Conservation (phyloP, 1,284 basidiomycete species). For the Austroboletus olivaceoglutinosus region DNA sequence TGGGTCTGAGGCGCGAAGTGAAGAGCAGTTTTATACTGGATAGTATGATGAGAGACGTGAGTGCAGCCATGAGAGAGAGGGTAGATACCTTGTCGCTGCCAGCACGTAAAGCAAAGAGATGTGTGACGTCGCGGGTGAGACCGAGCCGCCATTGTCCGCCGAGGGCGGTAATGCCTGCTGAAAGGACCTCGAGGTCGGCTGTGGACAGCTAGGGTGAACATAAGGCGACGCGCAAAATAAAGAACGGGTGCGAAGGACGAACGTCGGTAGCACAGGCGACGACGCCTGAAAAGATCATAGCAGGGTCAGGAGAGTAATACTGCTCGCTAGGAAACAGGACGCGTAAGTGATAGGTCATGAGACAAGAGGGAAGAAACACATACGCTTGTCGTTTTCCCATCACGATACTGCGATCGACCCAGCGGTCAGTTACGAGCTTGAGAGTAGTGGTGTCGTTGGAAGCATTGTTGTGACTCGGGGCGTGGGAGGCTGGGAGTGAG, state of each 20-base stretch:
- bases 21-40: slow-evolving; percentile 57
- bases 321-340: slow-evolving; percentile 37
- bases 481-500: slow-evolving; percentile 21
- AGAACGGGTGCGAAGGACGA: not conserved
- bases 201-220: slow-evolving; percentile 45
- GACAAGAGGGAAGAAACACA: slow-evolving; percentile 26
- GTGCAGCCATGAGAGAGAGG: not conserved
- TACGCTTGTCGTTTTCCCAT: slow-evolving; percentile 59
- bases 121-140: slow-evolving; percentile 81
- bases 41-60: not conserved
- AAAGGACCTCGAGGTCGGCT: slow-evolving; percentile 70
- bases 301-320: slow-evolving; percentile 73
- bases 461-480: slow-evolving; percentile 12
- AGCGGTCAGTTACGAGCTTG: slow-evolving; percentile 53
- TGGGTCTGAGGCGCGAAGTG: slow-evolving; percentile 52
- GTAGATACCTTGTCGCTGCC: slow-evolving; percentile 44
- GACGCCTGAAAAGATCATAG: slow-evolving; percentile 79
- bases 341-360: not conserved
- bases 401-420: slow-evolving; percentile 67
- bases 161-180: slow-evolving; percentile 68
- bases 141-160: slow-evolving; percentile 79
- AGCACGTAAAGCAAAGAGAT: slow-evolving; percentile 65
- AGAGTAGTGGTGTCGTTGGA: slow-evolving; percentile 13
- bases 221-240: not conserved
- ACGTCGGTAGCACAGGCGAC: slow-evolving; percentile 70